Evolutionary conservation across 2,329 filamentous ascomycete species (phyloP).

Genomic region (Hortaea werneckii): DNA sequence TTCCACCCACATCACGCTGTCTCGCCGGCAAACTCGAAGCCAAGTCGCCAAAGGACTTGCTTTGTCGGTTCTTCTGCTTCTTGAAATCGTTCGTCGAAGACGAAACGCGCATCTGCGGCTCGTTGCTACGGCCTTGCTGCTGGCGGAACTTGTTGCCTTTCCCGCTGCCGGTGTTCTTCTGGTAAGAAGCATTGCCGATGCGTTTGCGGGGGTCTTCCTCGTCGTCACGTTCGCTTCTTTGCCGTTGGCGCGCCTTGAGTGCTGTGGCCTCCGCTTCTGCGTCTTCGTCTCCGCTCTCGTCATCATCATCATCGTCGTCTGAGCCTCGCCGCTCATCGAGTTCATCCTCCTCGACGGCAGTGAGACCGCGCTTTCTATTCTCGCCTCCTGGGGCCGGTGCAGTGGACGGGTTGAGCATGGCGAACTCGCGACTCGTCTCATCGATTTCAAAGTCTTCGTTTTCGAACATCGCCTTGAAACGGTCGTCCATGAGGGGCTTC

Average conservation of each 20-base stretch:
- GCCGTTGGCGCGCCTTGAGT: slow-evolving; percentile 18
- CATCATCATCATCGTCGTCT: slow-evolving; percentile 26
- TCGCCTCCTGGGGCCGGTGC: slow-evolving; percentile 28
- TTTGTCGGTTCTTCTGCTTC: slow-evolving; percentile 32
- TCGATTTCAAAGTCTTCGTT: slow-evolving; percentile 90
- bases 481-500: slow-evolving; percentile 59
- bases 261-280: slow-evolving; percentile 17
- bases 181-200: slow-evolving; percentile 58
- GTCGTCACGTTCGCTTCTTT: slow-evolving; percentile 29
- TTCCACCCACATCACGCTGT: slow-evolving; percentile 9
- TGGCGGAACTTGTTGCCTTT: not conserved
- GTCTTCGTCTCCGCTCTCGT: slow-evolving; percentile 34
- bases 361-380: slow-evolving; percentile 41
- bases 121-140: slow-evolving; percentile 16
- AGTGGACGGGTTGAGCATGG: slow-evolving; percentile 80
- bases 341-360: slow-evolving; percentile 51
- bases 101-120: slow-evolving; percentile 47
- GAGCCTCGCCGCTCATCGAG: slow-evolving; percentile 33
- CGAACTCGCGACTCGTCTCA: slow-evolving; percentile 79
- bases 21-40: slow-evolving; percentile 30
- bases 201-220: slow-evolving; percentile 28
- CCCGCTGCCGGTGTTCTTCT: slow-evolving; percentile 37
- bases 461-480: slow-evolving; percentile 83
- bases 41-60: slow-evolving; percentile 50
- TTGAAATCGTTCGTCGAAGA: slow-evolving; percentile 34